phyloP scores from a whole-genome alignment of 73 alveolate genomes.

The Urostyla sp. region DNA sequence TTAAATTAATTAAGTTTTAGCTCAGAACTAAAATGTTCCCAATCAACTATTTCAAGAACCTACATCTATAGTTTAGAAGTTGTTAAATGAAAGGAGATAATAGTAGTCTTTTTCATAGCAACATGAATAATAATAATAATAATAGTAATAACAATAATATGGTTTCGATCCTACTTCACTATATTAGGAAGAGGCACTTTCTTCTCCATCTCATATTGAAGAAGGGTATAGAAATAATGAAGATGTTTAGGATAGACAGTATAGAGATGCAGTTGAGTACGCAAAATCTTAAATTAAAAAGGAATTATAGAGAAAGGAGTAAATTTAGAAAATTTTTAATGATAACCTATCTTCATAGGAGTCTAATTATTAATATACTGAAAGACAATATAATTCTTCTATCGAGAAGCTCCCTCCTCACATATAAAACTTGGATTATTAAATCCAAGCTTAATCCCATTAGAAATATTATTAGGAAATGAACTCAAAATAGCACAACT shows the following conservation, averaged over 20 bases:
- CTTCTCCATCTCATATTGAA: neutral
- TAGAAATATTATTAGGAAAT: too few relatives aligned
- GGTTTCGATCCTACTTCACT: slow-evolving; percentile 34
- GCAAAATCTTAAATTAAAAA: slow-evolving; percentile 22
- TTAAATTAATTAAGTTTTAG: too few relatives aligned
- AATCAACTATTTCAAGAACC: too few relatives aligned
- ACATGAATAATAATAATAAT: neutral
- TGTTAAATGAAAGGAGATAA: slow-evolving; percentile 32
- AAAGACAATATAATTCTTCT: too few relatives aligned
- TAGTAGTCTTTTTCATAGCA: neutral
- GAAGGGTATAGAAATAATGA: neutral
- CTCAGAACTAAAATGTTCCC: too few relatives aligned
- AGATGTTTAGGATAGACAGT: slow-evolving; percentile 15
- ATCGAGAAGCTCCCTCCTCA: too few relatives aligned
- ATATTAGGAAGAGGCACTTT: slow-evolving; percentile 24
- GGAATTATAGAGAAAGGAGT: slow-evolving; percentile 23
- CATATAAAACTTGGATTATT: too few relatives aligned
- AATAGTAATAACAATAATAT: slow-evolving; percentile 1
- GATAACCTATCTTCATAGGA: too few relatives aligned
- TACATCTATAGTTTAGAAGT: slow-evolving; percentile 15
- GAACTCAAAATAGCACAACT: too few relatives aligned
- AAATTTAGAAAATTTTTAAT: neutral
- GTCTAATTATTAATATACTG: too few relatives aligned
- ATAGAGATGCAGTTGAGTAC: slow-evolving; percentile 45
- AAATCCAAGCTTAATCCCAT: too few relatives aligned